Evolutionary conservation across 345 rosid genomes (phyloP).

Genomic region (Toxicodendron radicans): DNA sequence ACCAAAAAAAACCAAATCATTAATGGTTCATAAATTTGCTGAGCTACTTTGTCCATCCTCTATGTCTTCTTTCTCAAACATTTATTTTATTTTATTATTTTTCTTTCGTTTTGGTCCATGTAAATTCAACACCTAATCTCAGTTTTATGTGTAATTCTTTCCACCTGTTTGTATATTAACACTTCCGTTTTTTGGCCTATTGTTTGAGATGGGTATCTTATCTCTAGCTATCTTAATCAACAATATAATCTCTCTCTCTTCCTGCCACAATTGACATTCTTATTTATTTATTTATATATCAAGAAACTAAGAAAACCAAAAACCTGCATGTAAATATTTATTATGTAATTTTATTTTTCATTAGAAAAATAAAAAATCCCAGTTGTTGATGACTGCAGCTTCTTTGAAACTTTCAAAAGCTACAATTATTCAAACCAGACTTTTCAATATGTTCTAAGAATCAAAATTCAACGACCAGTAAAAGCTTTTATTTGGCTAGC

Average conservation of each 20-base stretch:
- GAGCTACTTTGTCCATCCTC: slow-evolving; percentile 25
- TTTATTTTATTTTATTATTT: neutral
- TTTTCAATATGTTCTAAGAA: slow-evolving; percentile 3
- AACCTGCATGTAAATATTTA: too few species aligned
- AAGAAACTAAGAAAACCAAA: too few species aligned
- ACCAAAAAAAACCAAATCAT: slow-evolving; percentile 31
- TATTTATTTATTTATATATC: too few species aligned
- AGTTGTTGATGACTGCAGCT: neutral
- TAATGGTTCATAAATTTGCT: slow-evolving; percentile 30
- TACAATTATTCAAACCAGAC: slow-evolving; percentile 11
- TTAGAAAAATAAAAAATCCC: neutral
- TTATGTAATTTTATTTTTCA: neutral
- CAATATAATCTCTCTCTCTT: too few species aligned
- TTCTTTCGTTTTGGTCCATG: neutral
- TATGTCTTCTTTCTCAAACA: slow-evolving; percentile 24
- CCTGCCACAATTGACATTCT: too few species aligned
- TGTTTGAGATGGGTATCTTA: slow-evolving; percentile 4
- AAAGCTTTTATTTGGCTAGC: neutral
- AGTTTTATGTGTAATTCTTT: neutral
- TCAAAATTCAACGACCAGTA: neutral
- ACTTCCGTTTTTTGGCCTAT: neutral
- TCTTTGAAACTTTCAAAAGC: slow-evolving; percentile 19
- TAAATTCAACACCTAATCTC: slow-evolving; percentile 1
- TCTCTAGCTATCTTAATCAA: neutral
- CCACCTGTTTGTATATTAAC: neutral